Percentiles rank a stretch among this genome's conserved stretches.
Evolutionary conservation across 345 rosid genomes (phyloP).

Genomic region (Physaria fendleri): DNA sequence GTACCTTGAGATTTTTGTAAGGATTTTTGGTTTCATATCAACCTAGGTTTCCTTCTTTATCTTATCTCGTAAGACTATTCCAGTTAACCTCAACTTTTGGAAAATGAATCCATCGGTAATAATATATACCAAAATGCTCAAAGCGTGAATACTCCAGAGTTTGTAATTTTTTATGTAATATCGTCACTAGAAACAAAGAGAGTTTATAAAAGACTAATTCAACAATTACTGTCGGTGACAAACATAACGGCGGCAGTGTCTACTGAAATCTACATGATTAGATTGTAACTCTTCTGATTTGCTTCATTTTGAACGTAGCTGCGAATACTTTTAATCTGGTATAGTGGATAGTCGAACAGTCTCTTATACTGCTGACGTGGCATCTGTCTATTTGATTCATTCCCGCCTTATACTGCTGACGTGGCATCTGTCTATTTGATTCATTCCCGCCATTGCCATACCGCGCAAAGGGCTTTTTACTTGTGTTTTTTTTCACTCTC

Average conservation of each 20-base stretch:
- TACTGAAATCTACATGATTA: background rate
- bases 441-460: constrained; percentile 14
- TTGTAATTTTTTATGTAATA: background rate
- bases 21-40: constrained; percentile 20
- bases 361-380: background rate
- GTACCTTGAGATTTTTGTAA: constrained; percentile 24
- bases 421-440: constrained; percentile 2
- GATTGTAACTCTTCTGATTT: background rate
- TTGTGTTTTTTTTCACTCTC: background rate
- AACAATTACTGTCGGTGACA: too few species aligned
- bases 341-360: background rate
- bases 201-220: background rate
- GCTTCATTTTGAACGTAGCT: background rate
- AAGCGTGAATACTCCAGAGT: background rate
- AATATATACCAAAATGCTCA: background rate
- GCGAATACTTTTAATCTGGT: too few species aligned
- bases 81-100: background rate
- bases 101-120: background rate
- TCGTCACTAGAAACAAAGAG: background rate
- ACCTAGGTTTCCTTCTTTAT: constrained; percentile 13
- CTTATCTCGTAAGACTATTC: background rate
- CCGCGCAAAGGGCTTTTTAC: constrained; percentile 14
- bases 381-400: background rate
- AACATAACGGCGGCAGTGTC: too few species aligned
- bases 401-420: background rate